Percentiles rank a stretch among this genome's conserved stretches.
phyloP scores from a whole-genome alignment of 1,284 basidiomycete species.

The Taiwanofungus camphoratus region DNA sequence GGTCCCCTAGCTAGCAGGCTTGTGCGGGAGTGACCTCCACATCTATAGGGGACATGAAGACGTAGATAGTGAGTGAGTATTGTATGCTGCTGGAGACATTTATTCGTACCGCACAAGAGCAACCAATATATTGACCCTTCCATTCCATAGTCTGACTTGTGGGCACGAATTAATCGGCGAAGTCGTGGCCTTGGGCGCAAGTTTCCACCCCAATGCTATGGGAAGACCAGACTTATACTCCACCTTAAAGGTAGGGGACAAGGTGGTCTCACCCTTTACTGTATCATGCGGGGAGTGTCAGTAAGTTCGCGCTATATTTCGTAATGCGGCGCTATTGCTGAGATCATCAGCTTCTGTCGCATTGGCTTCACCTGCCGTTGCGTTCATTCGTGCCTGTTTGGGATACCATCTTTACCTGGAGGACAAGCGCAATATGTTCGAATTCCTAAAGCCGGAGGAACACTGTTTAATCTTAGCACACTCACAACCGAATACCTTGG shows the following conservation, averaged over 20 bases:
- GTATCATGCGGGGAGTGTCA: constrained; percentile 78
- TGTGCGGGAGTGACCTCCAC: constrained; percentile 84
- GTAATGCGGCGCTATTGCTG: too few relatives aligned
- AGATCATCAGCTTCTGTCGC: constrained; percentile 70
- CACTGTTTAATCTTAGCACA: constrained; percentile 63
- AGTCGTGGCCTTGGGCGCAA: constrained; percentile 66
- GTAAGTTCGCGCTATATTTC: too few relatives aligned
- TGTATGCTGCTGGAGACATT: constrained; percentile 1
- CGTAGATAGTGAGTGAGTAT: constrained; percentile 23
- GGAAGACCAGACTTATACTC: constrained; percentile 59
- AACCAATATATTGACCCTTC: constrained; percentile 1
- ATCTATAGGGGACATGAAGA: constrained; percentile 60
- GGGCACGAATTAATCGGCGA: constrained; percentile 86
- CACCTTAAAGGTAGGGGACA: constrained; percentile 71
- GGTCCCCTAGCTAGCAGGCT: constrained; percentile 50
- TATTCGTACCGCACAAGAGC: background rate
- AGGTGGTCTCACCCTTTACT: constrained; percentile 86
- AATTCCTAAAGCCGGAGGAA: constrained; percentile 76
- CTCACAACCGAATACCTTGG: constrained; percentile 33
- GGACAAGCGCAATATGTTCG: constrained; percentile 86
- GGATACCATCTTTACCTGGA: constrained; percentile 67
- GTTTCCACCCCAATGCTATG: constrained; percentile 39
- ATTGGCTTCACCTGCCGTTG: constrained; percentile 78
- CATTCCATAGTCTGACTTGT: constrained; percentile 53
- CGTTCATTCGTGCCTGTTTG: constrained; percentile 61